These are phyloP conservation scores for Rasamsonia emersonii DNA, from an alignment of 2,329 filamentous ascomycete genomes.

Conservation along the genomic window DNA sequence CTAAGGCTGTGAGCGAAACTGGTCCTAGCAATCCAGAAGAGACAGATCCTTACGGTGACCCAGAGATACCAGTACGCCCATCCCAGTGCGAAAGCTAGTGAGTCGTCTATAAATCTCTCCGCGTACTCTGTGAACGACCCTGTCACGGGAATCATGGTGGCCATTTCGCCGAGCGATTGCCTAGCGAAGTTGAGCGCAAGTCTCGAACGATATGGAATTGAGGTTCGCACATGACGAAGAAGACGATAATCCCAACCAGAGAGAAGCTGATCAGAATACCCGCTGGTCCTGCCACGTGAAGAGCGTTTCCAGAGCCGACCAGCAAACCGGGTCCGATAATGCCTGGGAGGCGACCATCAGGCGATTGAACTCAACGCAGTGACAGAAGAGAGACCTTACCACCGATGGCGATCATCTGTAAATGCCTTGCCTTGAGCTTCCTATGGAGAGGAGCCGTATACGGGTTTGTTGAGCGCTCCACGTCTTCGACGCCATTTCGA, in stretches of 20 bases:
- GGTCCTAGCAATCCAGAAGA: background rate
- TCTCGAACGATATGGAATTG: slow-evolving; percentile 3
- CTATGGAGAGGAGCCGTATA: slow-evolving; percentile 28
- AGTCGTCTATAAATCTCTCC: slow-evolving; percentile 62
- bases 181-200: slow-evolving; percentile 44
- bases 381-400: slow-evolving; percentile 47
- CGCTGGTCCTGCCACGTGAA: slow-evolving; percentile 61
- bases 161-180: slow-evolving; percentile 67
- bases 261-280: slow-evolving; percentile 65
- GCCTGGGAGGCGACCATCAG: slow-evolving; percentile 32
- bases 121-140: slow-evolving; percentile 64
- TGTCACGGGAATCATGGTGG: slow-evolving; percentile 62
- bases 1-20: slow-evolving; percentile 7
- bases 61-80: slow-evolving; percentile 58
- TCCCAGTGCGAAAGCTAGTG: slow-evolving; percentile 59
- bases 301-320: slow-evolving; percentile 61
- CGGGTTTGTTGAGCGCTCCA: slow-evolving; percentile 10
- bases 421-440: slow-evolving; percentile 48
- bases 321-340: slow-evolving; percentile 62
- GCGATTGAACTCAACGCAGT: too few species aligned
- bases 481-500: slow-evolving; percentile 4
- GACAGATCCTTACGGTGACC: slow-evolving; percentile 27
- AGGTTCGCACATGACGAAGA: slow-evolving; percentile 32
- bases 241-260: slow-evolving; percentile 61
- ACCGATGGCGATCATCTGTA: slow-evolving; percentile 56